phyloP scores from a whole-genome alignment of 1,139 yeast species.

The Hansenula lynferdii region DNA sequence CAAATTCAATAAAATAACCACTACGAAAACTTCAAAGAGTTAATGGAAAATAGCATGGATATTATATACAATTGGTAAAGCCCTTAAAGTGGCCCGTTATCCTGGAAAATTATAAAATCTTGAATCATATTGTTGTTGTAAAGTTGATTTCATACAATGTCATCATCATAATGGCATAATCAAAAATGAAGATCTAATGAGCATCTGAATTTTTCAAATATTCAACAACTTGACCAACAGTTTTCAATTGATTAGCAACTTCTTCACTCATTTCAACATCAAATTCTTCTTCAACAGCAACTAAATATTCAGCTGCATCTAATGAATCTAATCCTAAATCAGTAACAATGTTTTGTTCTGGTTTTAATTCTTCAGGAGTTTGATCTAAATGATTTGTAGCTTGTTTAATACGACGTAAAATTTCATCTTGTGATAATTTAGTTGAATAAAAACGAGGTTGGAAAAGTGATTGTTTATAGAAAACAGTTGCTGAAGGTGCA shows the following conservation, averaged over 20 bases:
- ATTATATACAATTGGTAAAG: too few species aligned
- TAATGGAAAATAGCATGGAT: too few species aligned
- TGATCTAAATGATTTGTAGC: constrained; percentile 21
- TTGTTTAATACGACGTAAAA: constrained; percentile 23
- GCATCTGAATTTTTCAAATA: constrained; percentile 41
- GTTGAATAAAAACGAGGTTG: constrained; percentile 21
- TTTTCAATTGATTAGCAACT: constrained; percentile 62
- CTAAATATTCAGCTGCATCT: constrained; percentile 67
- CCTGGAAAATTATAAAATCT: too few species aligned
- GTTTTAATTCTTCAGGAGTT: constrained; percentile 22
- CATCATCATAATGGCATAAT: neutral
- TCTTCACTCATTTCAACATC: constrained; percentile 65
- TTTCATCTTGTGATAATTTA: constrained; percentile 20
- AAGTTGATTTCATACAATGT: neutral
- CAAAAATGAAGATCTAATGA: constrained; percentile 5
- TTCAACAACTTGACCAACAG: constrained; percentile 65
- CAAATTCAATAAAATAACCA: neutral
- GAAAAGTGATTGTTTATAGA: constrained; percentile 7
- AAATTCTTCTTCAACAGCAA: constrained; percentile 68
- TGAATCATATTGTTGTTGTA: neutral
- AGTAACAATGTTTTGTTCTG: constrained; percentile 24
- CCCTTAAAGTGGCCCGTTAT: too few species aligned
- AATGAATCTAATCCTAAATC: constrained; percentile 69
- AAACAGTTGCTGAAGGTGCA: constrained; percentile 3
- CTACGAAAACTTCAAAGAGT: too few species aligned